Conservation (phyloP, 1,139 yeast species). For the Sugiyamaella japonica region DNA sequence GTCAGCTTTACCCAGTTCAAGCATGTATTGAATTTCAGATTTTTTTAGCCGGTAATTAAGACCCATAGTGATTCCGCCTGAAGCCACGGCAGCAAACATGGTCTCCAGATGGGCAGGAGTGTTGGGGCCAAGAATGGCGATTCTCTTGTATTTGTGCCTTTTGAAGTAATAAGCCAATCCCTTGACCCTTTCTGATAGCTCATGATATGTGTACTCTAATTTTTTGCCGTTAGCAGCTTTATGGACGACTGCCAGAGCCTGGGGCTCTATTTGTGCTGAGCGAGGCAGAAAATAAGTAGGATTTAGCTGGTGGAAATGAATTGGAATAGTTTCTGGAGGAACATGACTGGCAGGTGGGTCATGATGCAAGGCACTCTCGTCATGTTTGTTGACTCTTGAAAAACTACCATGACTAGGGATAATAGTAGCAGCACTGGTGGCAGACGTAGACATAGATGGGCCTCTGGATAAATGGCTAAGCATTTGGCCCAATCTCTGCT, state of each 20-base stretch:
- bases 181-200: slow-evolving; percentile 37
- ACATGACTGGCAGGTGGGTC: slow-evolving; percentile 5
- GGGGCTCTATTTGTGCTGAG: slow-evolving; percentile 41
- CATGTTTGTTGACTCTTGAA: no score
- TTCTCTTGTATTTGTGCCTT: slow-evolving; percentile 33
- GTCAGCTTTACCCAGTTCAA: slow-evolving; percentile 40
- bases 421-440: neutral
- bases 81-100: slow-evolving; percentile 40
- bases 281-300: slow-evolving; percentile 42
- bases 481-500: slow-evolving; percentile 14
- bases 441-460: neutral
- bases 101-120: slow-evolving; percentile 45
- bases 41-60: slow-evolving; percentile 41
- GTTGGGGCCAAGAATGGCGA: slow-evolving; percentile 42
- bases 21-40: slow-evolving; percentile 38
- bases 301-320: slow-evolving; percentile 38
- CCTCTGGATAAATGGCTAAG: slow-evolving; percentile 10
- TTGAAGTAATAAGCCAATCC: slow-evolving; percentile 39
- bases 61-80: slow-evolving; percentile 41
- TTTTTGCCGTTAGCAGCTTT: slow-evolving; percentile 31
- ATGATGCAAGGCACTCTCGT: neutral
- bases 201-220: slow-evolving; percentile 36
- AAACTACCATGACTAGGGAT: neutral
- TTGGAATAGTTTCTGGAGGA: slow-evolving; percentile 14
- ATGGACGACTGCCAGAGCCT: slow-evolving; percentile 40